Evolutionary conservation across 2,329 filamentous ascomycete species (phyloP), one percentile per base, ranked within the genome.

Genomic region (Fusarium sublunatum): DNA sequence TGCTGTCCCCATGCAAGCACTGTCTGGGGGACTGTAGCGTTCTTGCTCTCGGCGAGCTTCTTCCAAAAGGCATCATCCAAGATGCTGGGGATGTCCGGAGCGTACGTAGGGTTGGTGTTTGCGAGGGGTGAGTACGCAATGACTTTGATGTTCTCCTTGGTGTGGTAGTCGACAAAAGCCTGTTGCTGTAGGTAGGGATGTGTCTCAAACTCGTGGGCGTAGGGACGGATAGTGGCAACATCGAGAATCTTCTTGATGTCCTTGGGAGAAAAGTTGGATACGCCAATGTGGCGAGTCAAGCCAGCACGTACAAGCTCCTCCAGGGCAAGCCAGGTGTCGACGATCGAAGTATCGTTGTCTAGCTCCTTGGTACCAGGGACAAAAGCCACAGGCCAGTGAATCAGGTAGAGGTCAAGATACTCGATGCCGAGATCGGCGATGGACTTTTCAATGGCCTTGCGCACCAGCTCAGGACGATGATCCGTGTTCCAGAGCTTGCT

Each of bases 261-360:
- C 11, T 72, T 69, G n/a, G 82, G 81, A 49, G 78, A 79, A 75
- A 86, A 87, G 76, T 87, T 87, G 62, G 82, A 84, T 9, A 87
- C 81, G 35, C 87, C 86, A 44, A 79, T 78, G 53, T 72, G 43
- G 15, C 69, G 39, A 64, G 55, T 35, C 11, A 68, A 4, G 9
- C 61, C 63, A 31, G 55, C 63, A 26, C 41, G 63, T 0, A 69
- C 65, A 0, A 77, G 60, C 3, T 64, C 55, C 36, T 76, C 70
- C 67, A 75, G 68, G 1, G 70, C 73, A 34, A 66, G 64, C 74
- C 74, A 77, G 0, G 73, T 74, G 7, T 74, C 71, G 7, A 65
- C 48, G 24, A 70, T 70, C 2, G 72, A 61, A 1, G 55, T 61
- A 5, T 58, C 32, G 6, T 63, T 63, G 32, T 69, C 67, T 2